phyloP scores from a whole-genome alignment of 176 grass and related monocot species.

The Poa pratensis region DNA sequence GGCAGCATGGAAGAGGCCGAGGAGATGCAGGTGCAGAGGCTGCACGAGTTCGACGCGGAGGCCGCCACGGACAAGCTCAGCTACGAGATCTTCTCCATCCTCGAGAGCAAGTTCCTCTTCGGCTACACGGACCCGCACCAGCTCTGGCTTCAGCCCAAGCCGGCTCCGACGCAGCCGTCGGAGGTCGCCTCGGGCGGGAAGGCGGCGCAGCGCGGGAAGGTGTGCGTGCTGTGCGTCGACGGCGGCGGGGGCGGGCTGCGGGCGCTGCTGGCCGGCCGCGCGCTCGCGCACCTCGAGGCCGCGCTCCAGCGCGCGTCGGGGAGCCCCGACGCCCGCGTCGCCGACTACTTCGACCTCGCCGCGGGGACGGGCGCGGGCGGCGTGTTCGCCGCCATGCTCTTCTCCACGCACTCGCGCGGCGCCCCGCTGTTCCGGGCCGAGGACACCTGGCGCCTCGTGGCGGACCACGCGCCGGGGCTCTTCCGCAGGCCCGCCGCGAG shows the following conservation, averaged over 20 bases:
- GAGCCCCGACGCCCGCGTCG: slow-evolving; percentile 66
- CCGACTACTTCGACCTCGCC: slow-evolving; percentile 93
- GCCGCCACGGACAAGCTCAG: slow-evolving; percentile 83
- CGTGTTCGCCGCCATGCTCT: slow-evolving; percentile 91
- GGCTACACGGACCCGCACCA: slow-evolving; percentile 82
- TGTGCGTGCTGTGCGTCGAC: slow-evolving; percentile 86
- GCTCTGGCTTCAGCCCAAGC: slow-evolving; percentile 47
- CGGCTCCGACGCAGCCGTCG: slow-evolving; percentile 17
- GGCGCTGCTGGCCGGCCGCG: slow-evolving; percentile 69
- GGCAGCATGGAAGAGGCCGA: slow-evolving; percentile 60
- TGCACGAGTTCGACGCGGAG: slow-evolving; percentile 47
- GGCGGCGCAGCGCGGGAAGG: slow-evolving; percentile 75
- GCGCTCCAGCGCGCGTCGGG: slow-evolving; percentile 74
- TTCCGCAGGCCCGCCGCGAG: slow-evolving; percentile 42
- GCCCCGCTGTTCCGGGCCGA: slow-evolving; percentile 80
- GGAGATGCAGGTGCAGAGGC: slow-evolving; percentile 84
- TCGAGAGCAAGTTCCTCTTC: slow-evolving; percentile 99
- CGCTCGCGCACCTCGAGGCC: slow-evolving; percentile 83
- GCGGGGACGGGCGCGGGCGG: slow-evolving; percentile 86
- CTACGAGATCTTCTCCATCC: slow-evolving; percentile 98
- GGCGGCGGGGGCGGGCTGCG: slow-evolving; percentile 78
- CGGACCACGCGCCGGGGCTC: slow-evolving; percentile 63
- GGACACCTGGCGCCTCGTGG: slow-evolving; percentile 87
- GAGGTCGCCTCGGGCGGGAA: not conserved
- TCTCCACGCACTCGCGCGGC: slow-evolving; percentile 67